Evolutionary conservation across 768 basidiomycete genomes (phyloP), one percentile per base, ranked within the genome.

Genomic region (Cystofilobasidium macerans): DNA sequence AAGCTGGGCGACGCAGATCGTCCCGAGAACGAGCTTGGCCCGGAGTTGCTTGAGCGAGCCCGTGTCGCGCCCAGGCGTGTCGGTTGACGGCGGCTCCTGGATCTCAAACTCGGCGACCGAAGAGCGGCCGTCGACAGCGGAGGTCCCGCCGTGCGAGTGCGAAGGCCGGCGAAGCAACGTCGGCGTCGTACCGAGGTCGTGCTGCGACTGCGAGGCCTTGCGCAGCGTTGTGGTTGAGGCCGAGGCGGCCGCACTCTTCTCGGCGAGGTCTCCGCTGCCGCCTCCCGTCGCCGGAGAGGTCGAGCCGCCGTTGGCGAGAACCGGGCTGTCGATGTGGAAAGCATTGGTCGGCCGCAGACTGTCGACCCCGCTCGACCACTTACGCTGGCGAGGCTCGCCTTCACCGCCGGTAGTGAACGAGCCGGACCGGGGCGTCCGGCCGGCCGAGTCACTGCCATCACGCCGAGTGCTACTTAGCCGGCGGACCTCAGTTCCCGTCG

Each of bases 1-100:
- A 40, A 68, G 22, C 61, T 68, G 64, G 1, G 57, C 35, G 40
- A 40, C 35, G 12, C 57, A 57, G 30, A 65, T 57, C 11, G 38
- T 24, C 5, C 28, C 42, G n/a, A 65, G 47, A 36, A 65, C 59
- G 42, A 65, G 13, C 22, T 32, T 48, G 8, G 54, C 28, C 33
- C 64, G 43, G 13, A 57, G 47, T 45, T 47, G 45, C 30, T 24
- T 24, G 1, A 65, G 64, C 8, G 22, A 48, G 18, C 64, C 64
- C 20, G 64, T 65, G 36, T 65, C 57, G 2, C 64, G 40, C 13
- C 16, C 28, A n/a, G n/a, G n/a, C 13, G 45, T 7, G 4, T 38
- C 36, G 38, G 3, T n/a, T n/a, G n/a, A 2, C n/a, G 20, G 22
- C 22, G 7, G 24, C 38, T 60, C 36, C 43, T 60, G 35, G 28